phyloP scores from a whole-genome alignment of 2,329 filamentous ascomycete genomes.

The Fusarium penzigii region DNA sequence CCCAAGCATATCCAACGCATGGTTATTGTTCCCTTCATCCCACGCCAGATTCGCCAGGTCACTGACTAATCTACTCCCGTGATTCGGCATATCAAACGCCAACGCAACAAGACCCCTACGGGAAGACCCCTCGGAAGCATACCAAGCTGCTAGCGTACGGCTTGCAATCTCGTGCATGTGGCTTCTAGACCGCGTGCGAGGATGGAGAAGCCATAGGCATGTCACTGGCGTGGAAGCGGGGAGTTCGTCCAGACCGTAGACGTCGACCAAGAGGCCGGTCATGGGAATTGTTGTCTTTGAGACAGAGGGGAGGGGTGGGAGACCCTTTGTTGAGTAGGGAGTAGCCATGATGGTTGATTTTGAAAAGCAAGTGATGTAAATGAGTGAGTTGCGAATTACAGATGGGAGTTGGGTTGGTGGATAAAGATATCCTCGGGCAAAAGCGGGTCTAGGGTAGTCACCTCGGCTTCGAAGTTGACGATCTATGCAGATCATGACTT shows the following conservation, averaged over 20 bases:
- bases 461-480: not conserved
- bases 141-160: constrained; percentile 70
- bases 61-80: constrained; percentile 73
- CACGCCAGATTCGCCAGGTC: constrained; percentile 73
- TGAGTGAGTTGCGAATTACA: not conserved
- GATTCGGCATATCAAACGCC: constrained; percentile 91
- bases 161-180: constrained; percentile 76
- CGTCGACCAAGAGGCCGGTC: constrained; percentile 73
- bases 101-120: constrained; percentile 71
- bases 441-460: constrained; percentile 20
- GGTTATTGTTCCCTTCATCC: constrained; percentile 74
- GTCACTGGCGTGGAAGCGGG: constrained; percentile 59
- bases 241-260: constrained; percentile 81
- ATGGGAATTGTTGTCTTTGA: constrained; percentile 71
- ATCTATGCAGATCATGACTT: not conserved
- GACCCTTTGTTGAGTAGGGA: constrained; percentile 35
- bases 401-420: constrained; percentile 2
- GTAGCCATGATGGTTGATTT: constrained; percentile 22
- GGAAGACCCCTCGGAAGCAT: constrained; percentile 38
- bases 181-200: constrained; percentile 68
- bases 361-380: not conserved
- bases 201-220: constrained; percentile 90
- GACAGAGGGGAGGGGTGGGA: constrained; percentile 47
- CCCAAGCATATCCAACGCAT: constrained; percentile 91
- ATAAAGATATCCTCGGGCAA: constrained; percentile 2